phyloP scores from a whole-genome alignment of 495 filamentous ascomycete genomes.

The Staphylotrichum tortipilum region DNA sequence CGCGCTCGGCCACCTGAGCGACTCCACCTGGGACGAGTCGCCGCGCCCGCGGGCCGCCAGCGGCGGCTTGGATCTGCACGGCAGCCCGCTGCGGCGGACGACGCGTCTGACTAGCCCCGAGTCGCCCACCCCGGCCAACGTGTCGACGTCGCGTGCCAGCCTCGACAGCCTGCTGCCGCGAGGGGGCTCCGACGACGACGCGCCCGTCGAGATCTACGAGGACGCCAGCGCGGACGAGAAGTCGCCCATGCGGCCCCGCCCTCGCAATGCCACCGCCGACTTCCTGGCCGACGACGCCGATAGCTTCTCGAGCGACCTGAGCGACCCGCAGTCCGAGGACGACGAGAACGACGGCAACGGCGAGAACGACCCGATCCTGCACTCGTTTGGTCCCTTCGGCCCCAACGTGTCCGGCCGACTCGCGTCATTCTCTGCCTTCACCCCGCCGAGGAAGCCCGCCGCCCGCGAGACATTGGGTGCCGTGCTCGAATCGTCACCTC shows the following conservation, averaged over 20 bases:
- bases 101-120: conserved; percentile 58
- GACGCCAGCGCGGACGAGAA: conserved; percentile 44
- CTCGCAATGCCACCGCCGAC: conserved; percentile 12
- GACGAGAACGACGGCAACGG: conserved; percentile 73
- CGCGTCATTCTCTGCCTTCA: conserved; percentile 59
- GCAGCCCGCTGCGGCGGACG: conserved; percentile 60
- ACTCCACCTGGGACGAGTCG: conserved; percentile 62
- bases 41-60: conserved; percentile 27
- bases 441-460: conserved; percentile 30
- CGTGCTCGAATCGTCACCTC: background rate
- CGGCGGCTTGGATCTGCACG: conserved; percentile 34
- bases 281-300: conserved; percentile 32
- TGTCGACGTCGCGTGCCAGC: conserved; percentile 21
- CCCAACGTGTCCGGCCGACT: conserved; percentile 72
- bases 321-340: conserved; percentile 50
- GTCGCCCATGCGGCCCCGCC: conserved; percentile 19
- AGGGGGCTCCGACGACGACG: conserved; percentile 18
- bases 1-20: conserved; percentile 51
- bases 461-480: conserved; percentile 2
- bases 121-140: conserved; percentile 59
- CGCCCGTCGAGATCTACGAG: conserved; percentile 48
- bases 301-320: conserved; percentile 50
- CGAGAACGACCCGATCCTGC: conserved; percentile 85
- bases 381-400: conserved; percentile 82
- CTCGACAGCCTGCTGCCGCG: conserved; percentile 25